Base-by-base conservation (phyloP, 2,329 filamentous ascomycete genomes). In the Chlorencoelia australis region DNA sequence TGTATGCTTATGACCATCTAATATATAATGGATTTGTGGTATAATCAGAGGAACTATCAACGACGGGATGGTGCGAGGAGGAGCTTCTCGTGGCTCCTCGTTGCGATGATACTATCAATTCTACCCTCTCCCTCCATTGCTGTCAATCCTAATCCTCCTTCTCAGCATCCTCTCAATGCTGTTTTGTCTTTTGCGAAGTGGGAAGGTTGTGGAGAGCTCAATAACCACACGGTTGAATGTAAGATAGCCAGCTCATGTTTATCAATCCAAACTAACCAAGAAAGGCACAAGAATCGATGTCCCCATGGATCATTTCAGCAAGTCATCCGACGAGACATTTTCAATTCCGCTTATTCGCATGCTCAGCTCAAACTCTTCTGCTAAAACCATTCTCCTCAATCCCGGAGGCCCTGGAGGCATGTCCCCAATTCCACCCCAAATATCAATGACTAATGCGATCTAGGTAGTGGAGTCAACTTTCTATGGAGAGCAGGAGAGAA, bases 391-490 rank as follows among this genome's bases (percentile, higher is more conserved):
- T 13, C 46, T 70, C 0, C 48, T 68, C 10, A 69, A 69, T 41
- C 64, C 66, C 0, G 67, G 66, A 27, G 67, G 68, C 0, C 67
- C 68, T 0, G 68, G 66, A 5, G 65, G 43, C 35, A 33, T 29
- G 30, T 35, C 11, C 11, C 21, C 30, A 15, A 5, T n/a, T n/a
- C n/a, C n/a, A n/a, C n/a, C n/a, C n/a, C n/a, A n/a, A n/a, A n/a
- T n/a, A n/a, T n/a, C n/a, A n/a, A n/a, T n/a, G n/a, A n/a, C n/a
- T n/a, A n/a, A n/a, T n/a, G n/a, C n/a, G n/a, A n/a, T n/a, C 9
- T 15, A 44, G 41, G 50, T 7, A 62, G 62, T 27, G 66, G 66
- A 2, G 44, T 61, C 9, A 46, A 53, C 2, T 59, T 62, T 24
- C 28, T 68, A 1, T 50, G 58, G 25, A 47, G 55, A 7, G 39